Conservation (phyloP, 2,329 filamentous ascomycete genomes). For the Arthrobotrys megalospora region DNA sequence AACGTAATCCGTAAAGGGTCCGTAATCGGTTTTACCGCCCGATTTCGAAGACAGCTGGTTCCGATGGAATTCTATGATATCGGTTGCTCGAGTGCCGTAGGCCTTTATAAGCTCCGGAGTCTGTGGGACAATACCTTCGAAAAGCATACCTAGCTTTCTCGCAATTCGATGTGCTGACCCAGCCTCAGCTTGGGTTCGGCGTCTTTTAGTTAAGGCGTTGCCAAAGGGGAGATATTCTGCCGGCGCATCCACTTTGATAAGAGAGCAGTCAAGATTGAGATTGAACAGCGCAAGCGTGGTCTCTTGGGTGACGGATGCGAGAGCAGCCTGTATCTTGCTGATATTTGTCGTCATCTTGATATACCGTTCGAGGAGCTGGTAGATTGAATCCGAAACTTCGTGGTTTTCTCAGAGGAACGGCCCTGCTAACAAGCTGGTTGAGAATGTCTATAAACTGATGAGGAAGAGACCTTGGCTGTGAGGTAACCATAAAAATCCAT, state of each 20-base stretch:
- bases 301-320: conserved; percentile 10
- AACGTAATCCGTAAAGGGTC: conserved; percentile 51
- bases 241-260: conserved; percentile 44
- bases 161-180: conserved; percentile 41
- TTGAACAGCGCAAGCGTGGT: conserved; percentile 48
- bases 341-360: conserved; percentile 14
- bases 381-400: too few relatives aligned
- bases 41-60: conserved; percentile 14
- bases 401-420: neutral
- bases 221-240: conserved; percentile 52
- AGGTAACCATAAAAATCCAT: neutral
- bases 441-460: neutral
- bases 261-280: conserved; percentile 56
- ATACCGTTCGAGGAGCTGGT: neutral
- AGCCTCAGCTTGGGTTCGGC: conserved; percentile 43
- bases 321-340: conserved; percentile 15
- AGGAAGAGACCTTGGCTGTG: neutral
- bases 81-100: conserved; percentile 58
- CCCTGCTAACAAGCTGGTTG: neutral
- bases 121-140: conserved; percentile 37
- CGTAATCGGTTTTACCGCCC: conserved; percentile 5
- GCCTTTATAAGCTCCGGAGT: conserved; percentile 46
- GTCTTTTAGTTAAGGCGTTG: conserved; percentile 19
- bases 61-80: conserved; percentile 48
- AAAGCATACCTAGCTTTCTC: conserved; percentile 49